Evolutionary conservation across 2,329 filamentous ascomycete genomes (phyloP), one percentile per base, ranked within the genome.

Genomic region (Herpotrichia juniperi): DNA sequence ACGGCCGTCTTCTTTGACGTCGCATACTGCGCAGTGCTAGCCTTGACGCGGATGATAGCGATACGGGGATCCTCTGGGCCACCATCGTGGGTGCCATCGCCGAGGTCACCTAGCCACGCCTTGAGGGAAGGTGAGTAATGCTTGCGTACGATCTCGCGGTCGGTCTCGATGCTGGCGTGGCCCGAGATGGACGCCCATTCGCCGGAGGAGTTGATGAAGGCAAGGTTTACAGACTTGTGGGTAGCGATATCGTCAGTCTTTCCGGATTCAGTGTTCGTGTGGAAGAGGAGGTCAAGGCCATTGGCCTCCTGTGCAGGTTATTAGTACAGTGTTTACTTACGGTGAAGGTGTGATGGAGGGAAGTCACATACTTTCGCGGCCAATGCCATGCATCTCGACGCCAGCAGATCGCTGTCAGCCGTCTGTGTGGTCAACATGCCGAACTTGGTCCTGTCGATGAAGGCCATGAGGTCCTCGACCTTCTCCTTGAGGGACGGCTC

Each of bases 151-250:
- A 84, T 74, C 1, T 77, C 78, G 19, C 87, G 85, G 68, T 93
- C 88, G 12, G 87, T 89, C 63, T 89, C 78, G 62, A 96, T 81
- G 22, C 76, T 78, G 1, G 90, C 87, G 1, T 79, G 81, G 45
- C 92, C 92, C n/a, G 89, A 89, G 56, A 96, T 79, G 2, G 90
- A 94, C 0, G 91, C 91, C 92, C 92, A 96, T 73, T 93, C 87
- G 61, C 91, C 90, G 2, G 84, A 84, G 59, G 75, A 74, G 72
- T 89, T 88, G 62, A 93, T 81, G 80, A 96, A 96, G 42, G 88
- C 84, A 59, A 96, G 82, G 78, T 96, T 96, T 78, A 92, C 83
- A 62, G 90, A 83, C 0, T 87, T 79, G 73, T 96, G 87, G 50
- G 80, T 79, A 50, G 84, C 80, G 35, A 96, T 82, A 67, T 96